phyloP scores from a whole-genome alignment of 2,329 filamentous ascomycete species.

The Neofusicoccum kwambonambiense region DNA sequence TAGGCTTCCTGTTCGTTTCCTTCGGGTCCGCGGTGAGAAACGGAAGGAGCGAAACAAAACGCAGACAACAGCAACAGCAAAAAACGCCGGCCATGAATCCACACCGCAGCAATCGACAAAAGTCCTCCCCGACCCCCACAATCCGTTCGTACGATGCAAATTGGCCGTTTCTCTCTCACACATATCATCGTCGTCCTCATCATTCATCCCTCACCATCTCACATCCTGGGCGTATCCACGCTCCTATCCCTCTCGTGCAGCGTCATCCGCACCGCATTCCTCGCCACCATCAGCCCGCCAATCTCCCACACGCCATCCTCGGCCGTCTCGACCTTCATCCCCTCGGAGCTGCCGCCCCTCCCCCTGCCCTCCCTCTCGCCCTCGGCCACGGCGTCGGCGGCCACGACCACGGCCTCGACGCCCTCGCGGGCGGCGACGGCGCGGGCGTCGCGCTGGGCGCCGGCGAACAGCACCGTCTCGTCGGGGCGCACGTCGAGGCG shows the following conservation, averaged over 20 bases:
- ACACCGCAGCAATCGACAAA: no score
- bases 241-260: conserved; percentile 14
- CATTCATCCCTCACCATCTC: not conserved
- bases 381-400: not conserved
- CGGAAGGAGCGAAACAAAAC: no score
- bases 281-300: conserved; percentile 1
- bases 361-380: not conserved
- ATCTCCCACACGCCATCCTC: conserved; percentile 8
- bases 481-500: conserved; percentile 4
- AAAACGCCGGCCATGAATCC: no score
- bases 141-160: no score
- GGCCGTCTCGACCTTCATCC: not conserved
- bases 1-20: no score
- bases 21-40: no score
- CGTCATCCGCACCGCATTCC: conserved; percentile 7
- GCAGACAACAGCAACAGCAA: no score
- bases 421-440: not conserved
- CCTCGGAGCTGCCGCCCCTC: not conserved
- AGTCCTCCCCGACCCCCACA: no score
- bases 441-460: not conserved
- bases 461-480: conserved; percentile 4
- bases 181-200: no score
- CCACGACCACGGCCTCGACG: conserved; percentile 2
- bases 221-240: conserved; percentile 15
- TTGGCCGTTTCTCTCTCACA: no score